Base-by-base conservation (phyloP, 495 filamentous ascomycete genomes). In the Glutinoglossum americanum region DNA sequence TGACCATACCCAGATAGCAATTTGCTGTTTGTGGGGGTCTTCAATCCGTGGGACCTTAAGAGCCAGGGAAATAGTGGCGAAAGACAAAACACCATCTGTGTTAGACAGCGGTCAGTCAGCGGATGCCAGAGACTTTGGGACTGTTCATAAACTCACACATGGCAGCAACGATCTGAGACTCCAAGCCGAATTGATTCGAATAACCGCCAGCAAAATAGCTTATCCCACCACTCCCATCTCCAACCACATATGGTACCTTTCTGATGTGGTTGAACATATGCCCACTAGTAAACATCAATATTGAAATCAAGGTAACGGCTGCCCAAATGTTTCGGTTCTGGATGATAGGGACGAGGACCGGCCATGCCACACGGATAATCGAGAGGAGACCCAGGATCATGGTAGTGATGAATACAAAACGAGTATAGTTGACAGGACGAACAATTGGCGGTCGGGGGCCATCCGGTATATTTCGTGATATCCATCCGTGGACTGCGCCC, bases 181-280 rank as follows among this genome's bases (percentile, higher is more conserved):
- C 92, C 64, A 97, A 72, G 9, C 93, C 92, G 66, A 83, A 95
- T 66, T 99, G 92, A 65, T 83, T 97, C 64, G 88, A 87, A 66
- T 97, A 99, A 0, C 92, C 92, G 49, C 79, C 79, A 2, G 93
- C 92, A 68, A 97, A 90, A 68, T 97, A 99, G 65, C 72, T 84
- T 44, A 97, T 78, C 1, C 88, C 89, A 8, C 93, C 93, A 49
- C 75, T 77, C 5, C 86, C 87, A 69, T 97, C 83, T 23, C 82
- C 85, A 37, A 81, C 79, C 51, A 97, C 87, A 65, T 99, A 99
- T n/a, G 92, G 90, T 0, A 92, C 88, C 65, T 89, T 89, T 57
- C 92, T 78, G 66, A 99, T 99, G 63, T 97, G 92, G 70, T 97
- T 97, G 76, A 89, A 99, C 92, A 99, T 98, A 67, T 97, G 89